Conservation (phyloP, 805 yeast species). For the Kregervanrija fluxuum region DNA sequence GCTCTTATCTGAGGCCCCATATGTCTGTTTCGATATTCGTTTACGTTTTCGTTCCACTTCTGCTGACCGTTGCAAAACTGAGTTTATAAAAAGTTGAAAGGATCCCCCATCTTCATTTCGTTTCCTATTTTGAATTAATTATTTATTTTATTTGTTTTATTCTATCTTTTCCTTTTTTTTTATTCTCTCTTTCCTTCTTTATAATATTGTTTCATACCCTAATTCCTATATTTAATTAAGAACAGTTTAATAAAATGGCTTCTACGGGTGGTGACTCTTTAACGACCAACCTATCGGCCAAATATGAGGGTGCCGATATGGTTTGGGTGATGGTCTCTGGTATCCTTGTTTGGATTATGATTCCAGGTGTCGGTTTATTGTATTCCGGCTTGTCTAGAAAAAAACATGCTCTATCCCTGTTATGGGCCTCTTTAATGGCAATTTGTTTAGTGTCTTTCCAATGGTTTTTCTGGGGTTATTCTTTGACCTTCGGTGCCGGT, state of each 20-base stretch:
- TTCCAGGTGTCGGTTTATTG: conserved; percentile 90
- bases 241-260: background rate
- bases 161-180: no score
- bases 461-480: conserved; percentile 99
- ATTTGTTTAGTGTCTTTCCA: conserved; percentile 79
- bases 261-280: conserved; percentile 47
- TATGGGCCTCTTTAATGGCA: conserved; percentile 94
- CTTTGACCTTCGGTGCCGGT: conserved; percentile 60
- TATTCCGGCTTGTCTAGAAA: conserved; percentile 93
- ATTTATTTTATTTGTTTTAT: no score
- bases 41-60: no score
- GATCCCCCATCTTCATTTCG: no score
- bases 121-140: no score
- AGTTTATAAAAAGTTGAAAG: no score
- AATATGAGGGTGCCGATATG: conserved; percentile 70
- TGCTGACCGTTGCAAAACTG: no score
- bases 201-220: no score
- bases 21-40: no score
- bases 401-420: conserved; percentile 87
- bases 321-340: conserved; percentile 78
- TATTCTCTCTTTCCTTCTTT: no score
- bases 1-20: no score
- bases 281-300: conserved; percentile 61
- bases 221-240: no score
- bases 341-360: conserved; percentile 88